Conservation (phyloP, 1,284 basidiomycete genomes). For the Apiotrichum mycotoxinovorans region DNA sequence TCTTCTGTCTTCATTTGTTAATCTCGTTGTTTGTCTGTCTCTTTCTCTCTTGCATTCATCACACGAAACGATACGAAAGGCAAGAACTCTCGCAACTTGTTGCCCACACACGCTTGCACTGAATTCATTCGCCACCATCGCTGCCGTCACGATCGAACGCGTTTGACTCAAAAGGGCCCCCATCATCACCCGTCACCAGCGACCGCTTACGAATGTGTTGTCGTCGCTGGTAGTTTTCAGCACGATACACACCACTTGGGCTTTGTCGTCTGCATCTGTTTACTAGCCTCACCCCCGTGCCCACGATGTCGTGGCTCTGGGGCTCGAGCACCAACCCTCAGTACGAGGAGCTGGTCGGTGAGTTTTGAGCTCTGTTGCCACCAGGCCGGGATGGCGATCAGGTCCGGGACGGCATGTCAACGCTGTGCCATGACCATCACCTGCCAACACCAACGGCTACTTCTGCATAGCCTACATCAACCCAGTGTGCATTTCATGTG, state of each 20-base stretch:
- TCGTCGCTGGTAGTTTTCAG: background rate
- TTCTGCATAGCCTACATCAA: too few relatives aligned
- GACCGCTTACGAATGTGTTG: background rate
- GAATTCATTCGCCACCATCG: background rate
- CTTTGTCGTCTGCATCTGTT: background rate
- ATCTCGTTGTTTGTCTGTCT: background rate
- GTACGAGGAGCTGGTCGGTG: constrained; percentile 50
- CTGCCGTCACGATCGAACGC: background rate
- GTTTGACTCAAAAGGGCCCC: too few relatives aligned
- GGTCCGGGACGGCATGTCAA: too few relatives aligned
- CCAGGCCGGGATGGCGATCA: too few relatives aligned
- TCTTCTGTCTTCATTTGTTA: background rate
- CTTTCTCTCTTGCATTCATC: background rate
- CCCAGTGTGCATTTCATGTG: too few relatives aligned
- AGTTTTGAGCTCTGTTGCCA: constrained; percentile 34
- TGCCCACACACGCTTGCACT: background rate
- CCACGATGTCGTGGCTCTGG: constrained; percentile 49
- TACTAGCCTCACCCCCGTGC: background rate
- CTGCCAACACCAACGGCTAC: too few relatives aligned
- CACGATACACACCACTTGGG: background rate
- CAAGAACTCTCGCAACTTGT: background rate
- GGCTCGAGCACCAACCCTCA: constrained; percentile 42
- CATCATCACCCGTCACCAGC: background rate
- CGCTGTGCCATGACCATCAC: too few relatives aligned
- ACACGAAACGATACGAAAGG: background rate